A percentile compares a stretch with the other conserved stretches of the same genome.
phyloP scores from a whole-genome alignment of 129 eudicot species.

The Artemisia tridentata region DNA sequence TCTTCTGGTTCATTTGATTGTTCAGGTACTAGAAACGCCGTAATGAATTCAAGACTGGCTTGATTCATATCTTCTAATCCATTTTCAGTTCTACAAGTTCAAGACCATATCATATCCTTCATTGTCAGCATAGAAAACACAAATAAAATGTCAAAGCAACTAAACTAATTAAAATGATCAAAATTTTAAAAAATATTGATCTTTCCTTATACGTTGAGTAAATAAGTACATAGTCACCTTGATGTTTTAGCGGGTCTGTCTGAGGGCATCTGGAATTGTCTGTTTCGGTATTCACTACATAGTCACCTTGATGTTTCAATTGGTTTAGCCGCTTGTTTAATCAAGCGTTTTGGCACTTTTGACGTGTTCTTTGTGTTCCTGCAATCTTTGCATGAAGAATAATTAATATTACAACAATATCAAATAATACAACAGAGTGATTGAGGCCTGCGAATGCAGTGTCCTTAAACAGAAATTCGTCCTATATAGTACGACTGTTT shows the following conservation, averaged over 20 bases:
- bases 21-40: neutral
- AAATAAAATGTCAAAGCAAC: neutral
- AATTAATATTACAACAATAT: no score
- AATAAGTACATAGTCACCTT: neutral
- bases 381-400: no score
- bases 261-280: no score
- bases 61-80: neutral
- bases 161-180: neutral
- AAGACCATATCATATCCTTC: neutral
- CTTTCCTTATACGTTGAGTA: neutral
- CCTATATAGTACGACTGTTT: no score
- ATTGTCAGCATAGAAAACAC: neutral
- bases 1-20: neutral
- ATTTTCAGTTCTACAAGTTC: neutral
- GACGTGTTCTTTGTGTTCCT: no score
- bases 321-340: neutral
- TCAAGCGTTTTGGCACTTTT: neutral
- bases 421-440: no score
- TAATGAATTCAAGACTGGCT: neutral
- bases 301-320: neutral
- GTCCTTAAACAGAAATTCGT: no score
- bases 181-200: neutral
- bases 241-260: no score
- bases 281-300: no score
- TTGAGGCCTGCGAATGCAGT: no score